Percentiles rank a stretch among this genome's conserved stretches.
Evolutionary conservation across 768 basidiomycete species (phyloP).

Genomic region (Paxillus ammoniavirescens): DNA sequence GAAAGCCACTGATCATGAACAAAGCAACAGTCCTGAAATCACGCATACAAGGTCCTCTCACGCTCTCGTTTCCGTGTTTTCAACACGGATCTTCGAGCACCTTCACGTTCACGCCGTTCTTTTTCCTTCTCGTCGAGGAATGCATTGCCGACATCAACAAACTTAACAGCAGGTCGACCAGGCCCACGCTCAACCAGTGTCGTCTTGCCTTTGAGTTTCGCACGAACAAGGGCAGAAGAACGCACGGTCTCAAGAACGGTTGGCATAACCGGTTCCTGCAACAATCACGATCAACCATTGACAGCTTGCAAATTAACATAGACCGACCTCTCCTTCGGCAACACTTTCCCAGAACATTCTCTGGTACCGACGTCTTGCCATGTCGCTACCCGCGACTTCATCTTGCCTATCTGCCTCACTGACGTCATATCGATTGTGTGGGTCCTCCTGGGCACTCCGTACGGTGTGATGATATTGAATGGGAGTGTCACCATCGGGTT

Average conservation of each 20-base stretch:
- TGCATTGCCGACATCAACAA: conserved; percentile 72
- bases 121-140: conserved; percentile 61
- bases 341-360: conserved; percentile 80
- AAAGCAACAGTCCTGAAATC: background rate
- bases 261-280: conserved; percentile 63
- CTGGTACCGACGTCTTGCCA: conserved; percentile 62
- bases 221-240: conserved; percentile 36
- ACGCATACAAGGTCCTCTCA: conserved; percentile 8
- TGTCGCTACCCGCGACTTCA: conserved; percentile 52
- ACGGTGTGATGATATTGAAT: conserved; percentile 7
- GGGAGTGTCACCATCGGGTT: conserved; percentile 1
- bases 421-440: conserved; percentile 41
- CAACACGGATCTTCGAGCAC: conserved; percentile 44
- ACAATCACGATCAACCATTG: background rate
- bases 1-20: background rate
- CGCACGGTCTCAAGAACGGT: conserved; percentile 50
- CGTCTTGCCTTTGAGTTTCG: conserved; percentile 38
- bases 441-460: background rate
- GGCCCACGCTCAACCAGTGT: conserved; percentile 35
- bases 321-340: conserved; percentile 62
- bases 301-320: background rate
- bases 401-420: conserved; percentile 63
- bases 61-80: conserved; percentile 31
- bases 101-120: conserved; percentile 46
- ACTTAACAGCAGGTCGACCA: conserved; percentile 58